Evolutionary conservation across 805 yeast species (phyloP).

Genomic region (Candida argentea): DNA sequence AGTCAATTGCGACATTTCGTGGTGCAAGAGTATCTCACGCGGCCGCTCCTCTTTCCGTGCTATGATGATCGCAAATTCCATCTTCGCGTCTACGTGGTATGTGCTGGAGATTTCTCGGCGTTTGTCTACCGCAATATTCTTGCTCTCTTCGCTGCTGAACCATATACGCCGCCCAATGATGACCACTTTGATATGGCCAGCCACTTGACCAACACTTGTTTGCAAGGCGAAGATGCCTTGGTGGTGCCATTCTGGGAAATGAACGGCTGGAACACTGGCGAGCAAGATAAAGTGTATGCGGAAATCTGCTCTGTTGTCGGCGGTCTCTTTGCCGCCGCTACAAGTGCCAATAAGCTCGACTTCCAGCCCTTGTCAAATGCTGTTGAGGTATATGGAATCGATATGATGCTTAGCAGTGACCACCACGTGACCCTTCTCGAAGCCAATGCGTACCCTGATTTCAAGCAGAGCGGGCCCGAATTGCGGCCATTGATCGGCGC

Average conservation of each 20-base stretch:
- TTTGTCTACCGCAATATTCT: conserved; percentile 74
- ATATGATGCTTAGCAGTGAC: conserved; percentile 61
- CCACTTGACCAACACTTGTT: conserved; percentile 90
- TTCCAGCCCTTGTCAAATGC: conserved; percentile 77
- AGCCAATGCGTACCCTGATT: conserved; percentile 92
- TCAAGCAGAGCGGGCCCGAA: conserved; percentile 85
- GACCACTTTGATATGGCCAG: conserved; percentile 44
- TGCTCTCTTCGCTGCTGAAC: conserved; percentile 62
- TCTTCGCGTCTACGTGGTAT: conserved; percentile 72
- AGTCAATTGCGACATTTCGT: conserved; percentile 87
- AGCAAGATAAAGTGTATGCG: conserved; percentile 33
- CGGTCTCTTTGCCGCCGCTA: conserved; percentile 76
- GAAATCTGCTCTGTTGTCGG: conserved; percentile 53
- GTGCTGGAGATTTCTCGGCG: conserved; percentile 65
- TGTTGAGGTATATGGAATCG: conserved; percentile 82
- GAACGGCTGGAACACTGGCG: conserved; percentile 20
- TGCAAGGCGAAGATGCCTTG: conserved; percentile 45
- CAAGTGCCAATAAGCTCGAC: conserved; percentile 69
- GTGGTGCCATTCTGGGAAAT: conserved; percentile 63
- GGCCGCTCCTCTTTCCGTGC: conserved; percentile 55
- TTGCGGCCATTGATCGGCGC: conserved; percentile 57
- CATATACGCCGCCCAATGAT: conserved; percentile 27
- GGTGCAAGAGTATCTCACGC: conserved; percentile 67
- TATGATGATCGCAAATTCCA: conserved; percentile 76
- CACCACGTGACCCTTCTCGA: conserved; percentile 57